phyloP scores from a whole-genome alignment of 2,329 filamentous ascomycete genomes.

The Colletotrichum eleusines region DNA sequence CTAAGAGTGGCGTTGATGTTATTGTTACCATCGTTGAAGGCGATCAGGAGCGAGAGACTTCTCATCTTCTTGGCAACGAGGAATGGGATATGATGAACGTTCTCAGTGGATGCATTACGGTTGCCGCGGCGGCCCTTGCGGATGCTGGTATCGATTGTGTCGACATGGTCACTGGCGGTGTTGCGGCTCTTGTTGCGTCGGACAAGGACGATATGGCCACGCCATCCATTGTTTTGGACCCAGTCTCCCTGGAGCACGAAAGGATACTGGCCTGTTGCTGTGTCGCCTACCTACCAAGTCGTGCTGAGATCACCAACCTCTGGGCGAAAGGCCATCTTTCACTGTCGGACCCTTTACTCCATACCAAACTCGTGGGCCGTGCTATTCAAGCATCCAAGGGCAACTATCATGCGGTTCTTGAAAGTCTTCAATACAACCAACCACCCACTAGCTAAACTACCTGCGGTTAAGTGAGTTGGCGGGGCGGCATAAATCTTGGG shows the following conservation, averaged over 20 bases:
- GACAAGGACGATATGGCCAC: slow-evolving; percentile 37
- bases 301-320: slow-evolving; percentile 93
- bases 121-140: slow-evolving; percentile 90
- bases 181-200: slow-evolving; percentile 79
- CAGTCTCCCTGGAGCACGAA: slow-evolving; percentile 83
- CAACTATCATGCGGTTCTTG: slow-evolving; percentile 41
- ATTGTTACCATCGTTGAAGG: slow-evolving; percentile 94
- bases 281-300: slow-evolving; percentile 85
- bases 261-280: slow-evolving; percentile 86
- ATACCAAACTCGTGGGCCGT: slow-evolving; percentile 53
- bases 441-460: slow-evolving; percentile 17
- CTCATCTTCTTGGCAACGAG: slow-evolving; percentile 64
- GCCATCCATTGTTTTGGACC: slow-evolving; percentile 76
- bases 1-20: slow-evolving; percentile 98
- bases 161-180: slow-evolving; percentile 88
- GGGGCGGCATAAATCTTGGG: slow-evolving; percentile 1
- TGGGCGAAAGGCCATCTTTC: slow-evolving; percentile 85
- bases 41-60: slow-evolving; percentile 78
- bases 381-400: slow-evolving; percentile 58
- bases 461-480: background rate
- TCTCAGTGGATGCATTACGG: slow-evolving; percentile 90
- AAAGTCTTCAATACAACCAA: slow-evolving; percentile 32
- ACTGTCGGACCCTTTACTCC: slow-evolving; percentile 51
- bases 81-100: slow-evolving; percentile 94
- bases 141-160: slow-evolving; percentile 97